These are phyloP conservation scores for Eutrema heterophyllum DNA, from an alignment of 345 rosid genomes.

Conservation along the genomic window DNA sequence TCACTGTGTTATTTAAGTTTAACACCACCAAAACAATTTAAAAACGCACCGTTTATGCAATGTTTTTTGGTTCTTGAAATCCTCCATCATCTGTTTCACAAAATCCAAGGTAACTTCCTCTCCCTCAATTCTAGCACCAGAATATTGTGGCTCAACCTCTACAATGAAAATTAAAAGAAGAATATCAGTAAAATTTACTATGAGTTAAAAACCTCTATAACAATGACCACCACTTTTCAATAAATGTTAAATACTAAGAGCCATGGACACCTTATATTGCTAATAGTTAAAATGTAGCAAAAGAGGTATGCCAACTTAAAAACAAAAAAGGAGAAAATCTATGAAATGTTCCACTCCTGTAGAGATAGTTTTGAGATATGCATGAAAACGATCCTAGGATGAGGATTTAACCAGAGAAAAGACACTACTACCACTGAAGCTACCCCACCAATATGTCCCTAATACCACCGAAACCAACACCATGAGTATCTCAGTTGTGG, in stretches of 20 bases:
- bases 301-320: background rate
- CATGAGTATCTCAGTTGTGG: constrained; percentile 62
- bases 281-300: background rate
- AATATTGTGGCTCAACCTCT: constrained; percentile 97
- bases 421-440: constrained; percentile 68
- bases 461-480: constrained; percentile 70
- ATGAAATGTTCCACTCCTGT: background rate
- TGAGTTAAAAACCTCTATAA: background rate
- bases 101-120: constrained; percentile 83
- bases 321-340: background rate
- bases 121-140: constrained; percentile 92
- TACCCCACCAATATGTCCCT: constrained; percentile 80
- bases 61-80: constrained; percentile 81
- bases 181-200: constrained; percentile 8
- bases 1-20: background rate
- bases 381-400: constrained; percentile 10
- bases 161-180: constrained; percentile 24
- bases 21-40: background rate
- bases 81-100: constrained; percentile 92
- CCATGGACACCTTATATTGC: background rate
- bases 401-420: constrained; percentile 43
- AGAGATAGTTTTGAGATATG: constrained; percentile 14
- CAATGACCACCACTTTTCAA: background rate
- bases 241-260: background rate
- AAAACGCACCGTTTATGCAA: constrained; percentile 71